Evolutionary conservation across 2,329 filamentous ascomycete genomes (phyloP).

Genomic region (Colletotrichum navitas): DNA sequence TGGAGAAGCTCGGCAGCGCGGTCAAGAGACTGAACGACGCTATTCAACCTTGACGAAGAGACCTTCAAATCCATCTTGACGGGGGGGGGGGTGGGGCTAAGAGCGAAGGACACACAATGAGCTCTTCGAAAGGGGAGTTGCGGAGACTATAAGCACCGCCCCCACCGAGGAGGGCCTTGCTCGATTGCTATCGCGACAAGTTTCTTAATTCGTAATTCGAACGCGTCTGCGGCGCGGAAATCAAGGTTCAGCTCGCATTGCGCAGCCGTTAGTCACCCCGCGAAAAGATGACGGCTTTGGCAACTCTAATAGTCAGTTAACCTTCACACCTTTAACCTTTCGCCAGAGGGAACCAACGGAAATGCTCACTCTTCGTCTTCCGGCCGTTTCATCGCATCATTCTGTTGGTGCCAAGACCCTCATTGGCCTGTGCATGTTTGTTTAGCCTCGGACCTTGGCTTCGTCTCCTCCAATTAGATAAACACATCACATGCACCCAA

Average conservation of each 20-base stretch:
- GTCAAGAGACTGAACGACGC: conserved; percentile 15
- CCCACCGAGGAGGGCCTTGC: not conserved
- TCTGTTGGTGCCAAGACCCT: conserved; percentile 1
- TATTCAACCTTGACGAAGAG: not conserved
- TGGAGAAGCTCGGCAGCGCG: conserved; percentile 12
- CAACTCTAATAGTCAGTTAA: not conserved
- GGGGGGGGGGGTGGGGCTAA: not conserved
- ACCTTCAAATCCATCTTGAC: not conserved
- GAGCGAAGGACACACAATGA: not conserved
- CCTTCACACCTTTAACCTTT: not conserved
- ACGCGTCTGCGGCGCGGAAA: not conserved
- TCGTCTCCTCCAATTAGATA: not conserved
- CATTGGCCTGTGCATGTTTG: not conserved
- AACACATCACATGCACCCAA: not conserved
- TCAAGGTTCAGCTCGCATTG: not conserved
- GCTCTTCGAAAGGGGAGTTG: not conserved
- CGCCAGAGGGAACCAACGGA: too few relatives aligned
- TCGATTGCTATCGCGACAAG: too few relatives aligned
- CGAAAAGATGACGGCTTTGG: not conserved
- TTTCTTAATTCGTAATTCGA: not conserved
- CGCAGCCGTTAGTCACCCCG: not conserved
- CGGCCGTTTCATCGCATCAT: conserved; percentile 16
- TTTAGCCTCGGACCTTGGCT: not conserved
- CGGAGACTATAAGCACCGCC: not conserved
- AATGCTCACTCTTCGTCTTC: not conserved